Conservation (phyloP, 1,139 yeast species). For the Sugiyamaella sp. region DNA sequence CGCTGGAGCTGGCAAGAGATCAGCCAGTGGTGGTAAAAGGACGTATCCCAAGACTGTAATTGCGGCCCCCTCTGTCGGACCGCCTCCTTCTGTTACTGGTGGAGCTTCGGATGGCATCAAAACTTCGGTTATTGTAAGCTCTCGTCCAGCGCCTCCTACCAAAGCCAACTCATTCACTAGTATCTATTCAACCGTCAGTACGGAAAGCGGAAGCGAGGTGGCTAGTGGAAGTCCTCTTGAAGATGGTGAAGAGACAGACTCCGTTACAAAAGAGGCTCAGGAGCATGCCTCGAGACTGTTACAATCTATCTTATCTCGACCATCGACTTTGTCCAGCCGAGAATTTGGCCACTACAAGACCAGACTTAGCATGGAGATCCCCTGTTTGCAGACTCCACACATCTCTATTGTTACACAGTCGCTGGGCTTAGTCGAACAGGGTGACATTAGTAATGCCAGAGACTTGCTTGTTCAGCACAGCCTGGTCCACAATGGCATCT, state of each 20-base stretch:
- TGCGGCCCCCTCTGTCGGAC: slow-evolving; percentile 6
- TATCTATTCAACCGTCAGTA: slow-evolving; percentile 6
- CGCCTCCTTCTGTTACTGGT: slow-evolving; percentile 6
- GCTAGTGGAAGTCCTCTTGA: not conserved
- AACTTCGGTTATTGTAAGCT: not conserved
- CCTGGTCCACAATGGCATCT: slow-evolving; percentile 55
- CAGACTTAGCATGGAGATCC: slow-evolving; percentile 39
- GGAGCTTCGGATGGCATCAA: not conserved
- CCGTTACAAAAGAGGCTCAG: slow-evolving; percentile 27
- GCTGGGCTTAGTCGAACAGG: slow-evolving; percentile 24
- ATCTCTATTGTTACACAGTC: slow-evolving; percentile 32
- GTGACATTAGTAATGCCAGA: slow-evolving; percentile 33
- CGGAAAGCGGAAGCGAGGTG: not conserved
- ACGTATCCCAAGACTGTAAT: slow-evolving; percentile 14
- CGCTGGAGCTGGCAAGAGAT: slow-evolving; percentile 20
- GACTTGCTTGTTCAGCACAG: slow-evolving; percentile 49
- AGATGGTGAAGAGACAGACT: not conserved
- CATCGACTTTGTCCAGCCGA: slow-evolving; percentile 40
- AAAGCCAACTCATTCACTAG: slow-evolving; percentile 3
- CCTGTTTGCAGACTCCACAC: slow-evolving; percentile 33
- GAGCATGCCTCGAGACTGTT: slow-evolving; percentile 28
- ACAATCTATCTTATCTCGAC: slow-evolving; percentile 27
- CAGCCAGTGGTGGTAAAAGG: slow-evolving; percentile 14
- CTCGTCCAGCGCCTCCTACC: slow-evolving; percentile 7
- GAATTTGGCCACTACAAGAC: slow-evolving; percentile 47